phyloP scores from a whole-genome alignment of 192 early-diverging fungal genomes.

The Coemansia sp. region DNA sequence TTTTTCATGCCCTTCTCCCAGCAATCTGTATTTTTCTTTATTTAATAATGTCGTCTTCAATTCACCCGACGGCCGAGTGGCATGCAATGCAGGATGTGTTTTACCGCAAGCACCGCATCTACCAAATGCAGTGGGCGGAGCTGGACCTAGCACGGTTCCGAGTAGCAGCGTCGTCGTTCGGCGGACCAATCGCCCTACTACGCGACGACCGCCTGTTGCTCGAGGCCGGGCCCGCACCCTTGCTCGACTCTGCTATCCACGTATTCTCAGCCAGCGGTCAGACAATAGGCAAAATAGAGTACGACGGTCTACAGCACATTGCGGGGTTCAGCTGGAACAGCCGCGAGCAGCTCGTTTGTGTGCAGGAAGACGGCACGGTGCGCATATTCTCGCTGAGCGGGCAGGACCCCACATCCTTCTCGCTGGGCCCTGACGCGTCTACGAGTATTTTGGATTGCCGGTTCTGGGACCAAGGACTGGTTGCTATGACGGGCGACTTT shows the following conservation, averaged over 20 bases:
- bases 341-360: conserved; percentile 83
- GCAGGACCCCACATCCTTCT: conserved; percentile 59
- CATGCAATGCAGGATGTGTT: conserved; percentile 51
- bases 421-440: conserved; percentile 67
- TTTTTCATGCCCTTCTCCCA: too few species aligned
- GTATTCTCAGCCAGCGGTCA: conserved; percentile 87
- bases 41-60: not conserved
- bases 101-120: conserved; percentile 74
- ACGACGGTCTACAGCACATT: conserved; percentile 81
- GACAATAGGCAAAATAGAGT: conserved; percentile 85
- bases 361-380: conserved; percentile 83
- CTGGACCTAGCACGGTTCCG: conserved; percentile 82
- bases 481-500: conserved; percentile 84
- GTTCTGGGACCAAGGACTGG: conserved; percentile 89
- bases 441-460: conserved; percentile 78
- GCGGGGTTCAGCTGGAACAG: conserved; percentile 93
- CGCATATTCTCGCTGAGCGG: conserved; percentile 83
- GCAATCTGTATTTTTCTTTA: not conserved
- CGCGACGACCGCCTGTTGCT: conserved; percentile 86
- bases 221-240: conserved; percentile 69
- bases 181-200: conserved; percentile 94
- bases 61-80: conserved; percentile 47
- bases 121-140: conserved; percentile 88
- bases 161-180: conserved; percentile 84
- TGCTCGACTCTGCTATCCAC: conserved; percentile 76